Evolutionary conservation across 2,329 filamentous ascomycete species (phyloP), one percentile per base, ranked within the genome.

Genomic region (Emericellopsis cladophorae): DNA sequence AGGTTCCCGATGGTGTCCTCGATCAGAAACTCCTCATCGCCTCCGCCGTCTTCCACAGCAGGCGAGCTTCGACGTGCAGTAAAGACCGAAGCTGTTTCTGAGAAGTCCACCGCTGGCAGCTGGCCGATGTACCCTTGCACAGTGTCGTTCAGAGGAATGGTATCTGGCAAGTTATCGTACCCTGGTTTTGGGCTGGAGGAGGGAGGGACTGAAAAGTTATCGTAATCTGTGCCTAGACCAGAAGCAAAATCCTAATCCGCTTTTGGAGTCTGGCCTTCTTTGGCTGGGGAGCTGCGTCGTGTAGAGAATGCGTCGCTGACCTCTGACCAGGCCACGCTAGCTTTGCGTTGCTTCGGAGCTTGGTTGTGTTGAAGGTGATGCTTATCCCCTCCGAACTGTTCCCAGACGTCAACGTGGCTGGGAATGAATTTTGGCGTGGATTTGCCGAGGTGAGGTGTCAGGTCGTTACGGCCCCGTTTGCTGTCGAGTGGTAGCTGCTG

Each of bases 201-300:
- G 14, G 10, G 46, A 29, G 14, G 47, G 44, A 9, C 45, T 43
- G 14, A 36, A 33, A 24, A 16, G 5, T 38, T 31, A 24, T 36
- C 39, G 21, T 38, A 15, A 8, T 37, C 44, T 43, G 4, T 46
- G 26, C 12, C 26, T 29, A 29, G 9, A 40, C 1, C 31, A 33
- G 16, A 11, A 9, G 36, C 21, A 6, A 49, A 45, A 4, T 51
- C 45, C 49, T 49, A 55, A 2, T 42, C 34, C 1, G 44, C 42
- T 7, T 46, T 46, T 1, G 32, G 21, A 5, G 46, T 34, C 26
- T 49, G 39, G 18, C 40, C 39, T 4, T 32, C 12, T 7, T 23
- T 29, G 33, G 26, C 26, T 12, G 57, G 56, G 4, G 58, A 61
- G 32, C 58, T 61, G 16, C 58, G 51, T 22, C 44, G 43, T 21